These are phyloP conservation scores for Penicillium tannophilum DNA, from an alignment of 495 filamentous ascomycete species.

Conservation along the genomic window DNA sequence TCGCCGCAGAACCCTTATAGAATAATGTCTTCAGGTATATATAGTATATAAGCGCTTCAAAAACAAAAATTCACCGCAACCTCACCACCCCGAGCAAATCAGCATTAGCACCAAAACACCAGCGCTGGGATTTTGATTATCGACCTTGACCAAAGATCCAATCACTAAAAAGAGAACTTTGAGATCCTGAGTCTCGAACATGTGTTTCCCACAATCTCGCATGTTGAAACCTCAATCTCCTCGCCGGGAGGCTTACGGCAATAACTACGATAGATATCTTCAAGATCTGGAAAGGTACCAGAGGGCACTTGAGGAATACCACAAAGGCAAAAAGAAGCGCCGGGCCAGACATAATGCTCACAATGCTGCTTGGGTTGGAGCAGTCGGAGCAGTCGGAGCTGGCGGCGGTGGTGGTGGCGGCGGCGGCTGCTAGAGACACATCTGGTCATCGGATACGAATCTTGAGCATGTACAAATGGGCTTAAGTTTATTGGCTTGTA, in stretches of 20 bases:
- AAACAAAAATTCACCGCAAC: too few relatives aligned
- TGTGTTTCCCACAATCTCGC: constrained; percentile 14
- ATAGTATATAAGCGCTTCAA: too few relatives aligned
- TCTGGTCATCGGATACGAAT: not conserved
- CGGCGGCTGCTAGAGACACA: not conserved
- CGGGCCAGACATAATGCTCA: not conserved
- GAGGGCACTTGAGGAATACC: not conserved
- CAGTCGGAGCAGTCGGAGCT: not conserved
- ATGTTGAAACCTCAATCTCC: constrained; percentile 7
- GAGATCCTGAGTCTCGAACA: not conserved
- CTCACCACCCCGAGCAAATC: too few relatives aligned
- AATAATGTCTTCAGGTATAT: not conserved
- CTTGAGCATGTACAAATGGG: not conserved
- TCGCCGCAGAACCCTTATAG: not conserved
- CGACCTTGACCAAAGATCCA: not conserved
- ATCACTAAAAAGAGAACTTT: not conserved
- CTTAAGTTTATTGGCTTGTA: too few relatives aligned
- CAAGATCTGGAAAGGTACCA: not conserved
- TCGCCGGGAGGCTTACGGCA: constrained; percentile 5
- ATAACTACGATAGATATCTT: constrained; percentile 12
- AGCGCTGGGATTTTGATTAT: too few relatives aligned
- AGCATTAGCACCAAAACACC: too few relatives aligned
- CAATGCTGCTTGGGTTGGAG: not conserved
- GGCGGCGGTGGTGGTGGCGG: not conserved
- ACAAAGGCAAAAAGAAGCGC: not conserved